These are phyloP conservation scores for Clonostachys byssicola DNA, from an alignment of 2,329 filamentous ascomycete genomes.

Conservation along the genomic window DNA sequence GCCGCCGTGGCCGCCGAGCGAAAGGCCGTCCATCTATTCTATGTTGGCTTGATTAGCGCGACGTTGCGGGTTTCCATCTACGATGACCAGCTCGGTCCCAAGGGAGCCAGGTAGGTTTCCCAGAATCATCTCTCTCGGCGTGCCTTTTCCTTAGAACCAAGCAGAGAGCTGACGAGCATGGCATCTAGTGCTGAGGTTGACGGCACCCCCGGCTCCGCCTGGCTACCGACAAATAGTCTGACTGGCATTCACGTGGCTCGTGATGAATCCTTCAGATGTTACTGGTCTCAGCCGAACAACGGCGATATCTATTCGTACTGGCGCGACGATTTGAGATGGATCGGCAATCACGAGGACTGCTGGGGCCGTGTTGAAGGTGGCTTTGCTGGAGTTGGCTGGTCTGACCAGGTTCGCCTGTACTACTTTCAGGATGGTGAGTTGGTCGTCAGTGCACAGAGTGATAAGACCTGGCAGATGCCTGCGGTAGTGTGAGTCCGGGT, in stretches of 20 bases:
- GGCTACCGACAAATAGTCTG: slow-evolving; percentile 4
- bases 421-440: slow-evolving; percentile 6
- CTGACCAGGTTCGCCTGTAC: slow-evolving; percentile 7
- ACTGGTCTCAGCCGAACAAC: slow-evolving; percentile 7
- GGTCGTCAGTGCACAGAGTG: too few relatives aligned
- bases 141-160: neutral
- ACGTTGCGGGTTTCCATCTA: slow-evolving; percentile 4
- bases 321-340: slow-evolving; percentile 1
- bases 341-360: neutral
- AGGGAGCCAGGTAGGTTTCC: neutral
- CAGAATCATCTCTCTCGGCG: too few relatives aligned
- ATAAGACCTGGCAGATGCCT: too few relatives aligned
- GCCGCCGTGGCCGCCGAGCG: slow-evolving; percentile 4
- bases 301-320: slow-evolving; percentile 7
- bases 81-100: slow-evolving; percentile 3
- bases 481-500: too few relatives aligned
- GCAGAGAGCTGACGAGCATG: neutral
- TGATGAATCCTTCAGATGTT: slow-evolving; percentile 6
- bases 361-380: slow-evolving; percentile 8
- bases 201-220: neutral
- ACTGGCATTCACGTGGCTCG: slow-evolving; percentile 6
- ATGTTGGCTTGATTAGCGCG: slow-evolving; percentile 6
- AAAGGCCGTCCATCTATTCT: slow-evolving; percentile 6
- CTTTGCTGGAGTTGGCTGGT: slow-evolving; percentile 8
- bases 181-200: too few relatives aligned